These are phyloP conservation scores for Zea luxurians DNA, from an alignment of 176 grass and related monocot genomes.

Conservation along the genomic window DNA sequence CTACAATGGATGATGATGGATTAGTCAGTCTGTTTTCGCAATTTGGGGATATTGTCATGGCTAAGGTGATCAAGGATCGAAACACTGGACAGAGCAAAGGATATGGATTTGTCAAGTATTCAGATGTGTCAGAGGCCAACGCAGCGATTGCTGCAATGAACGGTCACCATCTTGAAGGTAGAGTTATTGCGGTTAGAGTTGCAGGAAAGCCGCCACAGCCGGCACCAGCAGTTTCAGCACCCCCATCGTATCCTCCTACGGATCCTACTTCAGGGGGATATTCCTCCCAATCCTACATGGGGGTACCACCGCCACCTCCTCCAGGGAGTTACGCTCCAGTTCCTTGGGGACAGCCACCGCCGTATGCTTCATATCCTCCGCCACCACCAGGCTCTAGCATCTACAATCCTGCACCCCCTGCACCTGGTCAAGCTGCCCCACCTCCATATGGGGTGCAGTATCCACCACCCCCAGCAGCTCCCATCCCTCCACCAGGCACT, in stretches of 20 bases:
- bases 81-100: constrained; percentile 83
- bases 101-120: constrained; percentile 93
- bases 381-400: constrained; percentile 71
- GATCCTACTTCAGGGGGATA: constrained; percentile 60
- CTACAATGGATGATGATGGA: constrained; percentile 82
- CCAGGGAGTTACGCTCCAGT: constrained; percentile 79
- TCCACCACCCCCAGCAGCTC: constrained; percentile 54
- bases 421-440: constrained; percentile 50
- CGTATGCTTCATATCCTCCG: constrained; percentile 69
- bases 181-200: constrained; percentile 80
- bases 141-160: constrained; percentile 83
- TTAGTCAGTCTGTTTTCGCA: constrained; percentile 71
- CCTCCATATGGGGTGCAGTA: constrained; percentile 62
- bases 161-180: constrained; percentile 79
- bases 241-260: constrained; percentile 30
- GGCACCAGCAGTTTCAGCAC: constrained; percentile 12
- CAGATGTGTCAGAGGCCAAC: constrained; percentile 87
- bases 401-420: constrained; percentile 51
- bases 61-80: constrained; percentile 94
- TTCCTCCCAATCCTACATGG: constrained; percentile 73
- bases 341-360: constrained; percentile 72
- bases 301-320: constrained; percentile 59
- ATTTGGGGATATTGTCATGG: constrained; percentile 93
- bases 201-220: constrained; percentile 76
- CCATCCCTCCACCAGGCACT: constrained; percentile 65